phyloP scores from a whole-genome alignment of 805 yeast genomes.

The Spathaspora hagerdaliae region DNA sequence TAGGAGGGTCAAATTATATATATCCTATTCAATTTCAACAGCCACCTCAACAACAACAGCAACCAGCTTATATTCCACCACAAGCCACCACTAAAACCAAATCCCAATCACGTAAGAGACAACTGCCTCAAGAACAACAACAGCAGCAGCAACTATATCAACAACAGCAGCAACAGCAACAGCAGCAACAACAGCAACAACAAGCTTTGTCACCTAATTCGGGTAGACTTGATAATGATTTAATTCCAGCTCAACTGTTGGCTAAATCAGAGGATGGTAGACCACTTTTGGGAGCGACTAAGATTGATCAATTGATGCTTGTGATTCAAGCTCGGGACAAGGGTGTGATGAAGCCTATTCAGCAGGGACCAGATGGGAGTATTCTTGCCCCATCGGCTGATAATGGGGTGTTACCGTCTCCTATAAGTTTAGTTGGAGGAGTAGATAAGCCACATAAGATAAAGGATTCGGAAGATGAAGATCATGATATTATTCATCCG shows the following conservation, averaged over 20 bases:
- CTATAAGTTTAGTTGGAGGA: conserved; percentile 72
- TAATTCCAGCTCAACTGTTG: conserved; percentile 46
- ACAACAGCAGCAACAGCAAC: background rate
- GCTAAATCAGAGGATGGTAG: conserved; percentile 56
- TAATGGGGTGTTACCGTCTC: conserved; percentile 45
- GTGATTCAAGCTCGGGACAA: conserved; percentile 85
- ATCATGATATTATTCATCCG: conserved; percentile 14
- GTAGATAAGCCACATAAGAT: conserved; percentile 56
- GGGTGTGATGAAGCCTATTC: conserved; percentile 61
- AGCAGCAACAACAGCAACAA: conserved; percentile 1
- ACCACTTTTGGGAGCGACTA: conserved; percentile 78
- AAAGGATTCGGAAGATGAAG: conserved; percentile 10
- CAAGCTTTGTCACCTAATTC: background rate
- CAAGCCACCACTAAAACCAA: conserved; percentile 9
- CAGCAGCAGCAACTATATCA: background rate
- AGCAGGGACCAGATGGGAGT: conserved; percentile 67
- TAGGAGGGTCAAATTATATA: background rate
- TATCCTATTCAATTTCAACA: conserved; percentile 4
- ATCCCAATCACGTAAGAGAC: background rate
- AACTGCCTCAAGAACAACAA: conserved; percentile 1
- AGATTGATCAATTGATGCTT: conserved; percentile 87
- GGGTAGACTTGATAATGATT: background rate
- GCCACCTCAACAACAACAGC: conserved; percentile 7
- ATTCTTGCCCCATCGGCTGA: conserved; percentile 43
- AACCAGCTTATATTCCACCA: conserved; percentile 9